phyloP scores from a whole-genome alignment of 2,329 filamentous ascomycete genomes.

The Claviceps quebecensis region DNA sequence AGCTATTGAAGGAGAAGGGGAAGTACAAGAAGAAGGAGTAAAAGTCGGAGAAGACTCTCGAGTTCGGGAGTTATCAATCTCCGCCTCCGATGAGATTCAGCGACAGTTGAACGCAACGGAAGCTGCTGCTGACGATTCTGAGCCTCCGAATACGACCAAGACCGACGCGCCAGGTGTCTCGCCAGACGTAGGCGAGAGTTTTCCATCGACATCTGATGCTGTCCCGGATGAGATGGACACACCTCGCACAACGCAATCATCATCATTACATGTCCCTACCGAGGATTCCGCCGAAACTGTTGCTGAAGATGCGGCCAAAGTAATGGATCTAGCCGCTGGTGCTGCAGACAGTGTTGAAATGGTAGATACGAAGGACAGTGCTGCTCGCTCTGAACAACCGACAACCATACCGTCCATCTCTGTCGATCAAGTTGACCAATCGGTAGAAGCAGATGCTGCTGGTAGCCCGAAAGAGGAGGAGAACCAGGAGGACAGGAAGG shows the following conservation, averaged over 20 bases:
- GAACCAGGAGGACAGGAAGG: not conserved
- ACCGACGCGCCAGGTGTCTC: not conserved
- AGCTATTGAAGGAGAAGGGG: not conserved
- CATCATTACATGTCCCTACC: not conserved
- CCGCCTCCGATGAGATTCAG: not conserved
- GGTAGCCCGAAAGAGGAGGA: not conserved
- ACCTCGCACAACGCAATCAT: not conserved
- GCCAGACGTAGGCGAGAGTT: not conserved
- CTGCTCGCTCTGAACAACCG: not conserved
- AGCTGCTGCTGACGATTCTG: not conserved
- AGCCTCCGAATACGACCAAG: not conserved
- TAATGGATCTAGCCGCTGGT: not conserved
- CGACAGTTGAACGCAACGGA: not conserved
- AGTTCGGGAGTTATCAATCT: not conserved
- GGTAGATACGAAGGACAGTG: not conserved
- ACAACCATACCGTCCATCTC: constrained; percentile 2
- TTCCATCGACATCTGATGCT: not conserved
- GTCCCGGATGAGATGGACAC: not conserved
- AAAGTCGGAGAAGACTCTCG: not conserved
- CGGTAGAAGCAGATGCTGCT: not conserved
- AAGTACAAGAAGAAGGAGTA: no score
- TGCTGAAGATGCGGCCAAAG: not conserved
- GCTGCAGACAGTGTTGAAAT: not conserved
- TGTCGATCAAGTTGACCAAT: constrained; percentile 1
- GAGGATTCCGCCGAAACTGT: not conserved